Base-by-base conservation (phyloP, 2,329 filamentous ascomycete genomes). In the Talaromyces sp. region DNA sequence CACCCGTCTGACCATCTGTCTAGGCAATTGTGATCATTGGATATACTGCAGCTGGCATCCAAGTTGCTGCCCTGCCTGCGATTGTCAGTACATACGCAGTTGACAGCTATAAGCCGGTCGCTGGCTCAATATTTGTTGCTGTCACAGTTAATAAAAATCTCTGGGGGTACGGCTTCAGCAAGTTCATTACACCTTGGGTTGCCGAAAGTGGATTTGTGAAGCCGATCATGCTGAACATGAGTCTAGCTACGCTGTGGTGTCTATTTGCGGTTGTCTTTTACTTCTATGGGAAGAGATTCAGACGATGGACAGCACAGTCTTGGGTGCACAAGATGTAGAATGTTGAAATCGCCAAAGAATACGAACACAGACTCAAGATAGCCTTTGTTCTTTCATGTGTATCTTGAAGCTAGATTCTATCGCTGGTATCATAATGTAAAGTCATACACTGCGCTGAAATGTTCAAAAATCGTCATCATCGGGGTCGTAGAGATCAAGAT, bases 71-170 rank as follows among this genome's bases (percentile, higher is more conserved):
- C 0, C 68, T 87, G 11, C 84, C 85, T 0, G 78, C 79, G 11
- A 86, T 87, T 51, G 77, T 74, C 4, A 84, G 62, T 41, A 73
- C 71, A 75, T 86, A 86, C 61, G 82, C 83, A 0, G 79, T 87
- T 14, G 85, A 87, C 65, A 81, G 77, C 51, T 87, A 87, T 68
- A 87, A 86, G 69, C 82, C 84, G 0, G 80, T 86, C 2, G 78
- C 83, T 0, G 83, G 84, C 3, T 78, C 76, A 2, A 71, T 86
- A 43, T 83, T 86, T 64, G 83, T 86, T 0, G 75, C 79, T 7
- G 80, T 85, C 57, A 86, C 83, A 47, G 82, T 86, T 41, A 84
- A 85, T 62, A 86, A 86, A 72, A 86, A 86, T 51, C 49, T 86
- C 0, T 85, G 82, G 81, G 83, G 84, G 1, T 86, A 85, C 64